These are phyloP conservation scores for Hemisphaericaspora xylofermentans DNA, from an alignment of 1,139 yeast genomes.

Conservation along the genomic window DNA sequence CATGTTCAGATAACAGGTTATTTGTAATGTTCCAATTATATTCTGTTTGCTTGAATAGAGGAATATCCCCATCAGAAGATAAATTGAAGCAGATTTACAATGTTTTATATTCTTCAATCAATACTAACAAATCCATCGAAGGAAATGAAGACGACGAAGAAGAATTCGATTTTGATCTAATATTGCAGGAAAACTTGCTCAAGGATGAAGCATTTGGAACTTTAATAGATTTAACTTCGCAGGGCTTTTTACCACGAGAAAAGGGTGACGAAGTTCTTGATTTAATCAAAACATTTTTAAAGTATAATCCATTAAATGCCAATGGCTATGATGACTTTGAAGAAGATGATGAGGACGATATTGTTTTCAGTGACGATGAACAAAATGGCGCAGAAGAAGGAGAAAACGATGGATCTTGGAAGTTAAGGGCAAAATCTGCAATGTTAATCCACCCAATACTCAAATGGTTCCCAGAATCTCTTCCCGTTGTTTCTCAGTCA, in stretches of 20 bases:
- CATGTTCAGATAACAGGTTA: slow-evolving; percentile 8
- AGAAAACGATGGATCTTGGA: slow-evolving; percentile 68
- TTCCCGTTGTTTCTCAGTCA: slow-evolving; percentile 7
- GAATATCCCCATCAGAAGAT: slow-evolving; percentile 9
- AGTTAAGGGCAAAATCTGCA: slow-evolving; percentile 58
- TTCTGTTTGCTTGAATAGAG: slow-evolving; percentile 14
- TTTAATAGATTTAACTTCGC: slow-evolving; percentile 28
- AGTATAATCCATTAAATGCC: slow-evolving; percentile 57
- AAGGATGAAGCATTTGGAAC: slow-evolving; percentile 50
- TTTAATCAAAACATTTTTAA: slow-evolving; percentile 39
- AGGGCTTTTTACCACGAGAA: slow-evolving; percentile 14
- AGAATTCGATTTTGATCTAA: slow-evolving; percentile 35
- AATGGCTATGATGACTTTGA: slow-evolving; percentile 38
- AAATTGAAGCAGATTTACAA: slow-evolving; percentile 7
- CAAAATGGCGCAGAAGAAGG: slow-evolving; percentile 25
- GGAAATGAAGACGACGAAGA: slow-evolving; percentile 37
- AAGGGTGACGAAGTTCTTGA: slow-evolving; percentile 8
- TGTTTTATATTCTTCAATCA: slow-evolving; percentile 6
- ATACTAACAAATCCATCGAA: background rate
- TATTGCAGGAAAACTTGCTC: slow-evolving; percentile 33
- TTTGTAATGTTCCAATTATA: slow-evolving; percentile 14
- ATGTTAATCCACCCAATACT: slow-evolving; percentile 44
- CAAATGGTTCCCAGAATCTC: slow-evolving; percentile 28
- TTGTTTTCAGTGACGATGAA: slow-evolving; percentile 43
- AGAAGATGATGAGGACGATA: slow-evolving; percentile 44